A percentile compares a stretch with the other conserved stretches of the same genome.
phyloP scores from a whole-genome alignment of 345 rosid genomes.

The Pugionium dolabratum region DNA sequence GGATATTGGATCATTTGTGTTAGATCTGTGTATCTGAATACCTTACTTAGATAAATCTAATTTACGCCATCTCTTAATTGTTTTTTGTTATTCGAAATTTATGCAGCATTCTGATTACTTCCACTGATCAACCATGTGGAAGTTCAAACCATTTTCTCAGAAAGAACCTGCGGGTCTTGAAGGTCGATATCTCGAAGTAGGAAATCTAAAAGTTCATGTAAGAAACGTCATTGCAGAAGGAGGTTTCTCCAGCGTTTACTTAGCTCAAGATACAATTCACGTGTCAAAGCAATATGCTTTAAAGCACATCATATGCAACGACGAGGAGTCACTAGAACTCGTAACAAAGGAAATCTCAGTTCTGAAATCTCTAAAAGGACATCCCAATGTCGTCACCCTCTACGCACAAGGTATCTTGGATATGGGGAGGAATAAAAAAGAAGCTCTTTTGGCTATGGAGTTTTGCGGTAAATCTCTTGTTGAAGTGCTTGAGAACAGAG shows the following conservation, averaged over 20 bases:
- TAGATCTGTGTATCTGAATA: constrained; percentile 20
- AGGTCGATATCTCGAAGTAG: constrained; percentile 83
- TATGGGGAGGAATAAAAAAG: constrained; percentile 81
- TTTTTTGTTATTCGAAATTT: neutral
- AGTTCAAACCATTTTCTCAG: constrained; percentile 79
- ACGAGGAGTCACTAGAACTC: constrained; percentile 73
- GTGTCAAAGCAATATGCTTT: constrained; percentile 83
- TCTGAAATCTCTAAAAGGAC: constrained; percentile 82
- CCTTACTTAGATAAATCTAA: neutral
- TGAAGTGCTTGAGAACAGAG: constrained; percentile 76
- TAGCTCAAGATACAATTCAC: constrained; percentile 71
- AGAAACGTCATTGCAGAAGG: constrained; percentile 85
- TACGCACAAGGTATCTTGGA: constrained; percentile 69
- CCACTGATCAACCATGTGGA: constrained; percentile 68
- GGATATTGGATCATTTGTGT: neutral
- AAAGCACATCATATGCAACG: constrained; percentile 94
- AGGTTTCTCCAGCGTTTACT: constrained; percentile 92
- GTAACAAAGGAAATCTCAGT: constrained; percentile 79
- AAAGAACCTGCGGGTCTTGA: constrained; percentile 89
- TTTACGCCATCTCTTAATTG: neutral
- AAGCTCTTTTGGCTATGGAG: constrained; percentile 92
- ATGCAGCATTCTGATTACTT: constrained; percentile 42
- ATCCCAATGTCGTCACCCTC: constrained; percentile 82
- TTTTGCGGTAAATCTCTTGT: constrained; percentile 88
- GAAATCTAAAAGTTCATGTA: constrained; percentile 74